Conservation (phyloP, 2,329 filamentous ascomycete genomes). For the Neocatenulostroma microsporum region DNA sequence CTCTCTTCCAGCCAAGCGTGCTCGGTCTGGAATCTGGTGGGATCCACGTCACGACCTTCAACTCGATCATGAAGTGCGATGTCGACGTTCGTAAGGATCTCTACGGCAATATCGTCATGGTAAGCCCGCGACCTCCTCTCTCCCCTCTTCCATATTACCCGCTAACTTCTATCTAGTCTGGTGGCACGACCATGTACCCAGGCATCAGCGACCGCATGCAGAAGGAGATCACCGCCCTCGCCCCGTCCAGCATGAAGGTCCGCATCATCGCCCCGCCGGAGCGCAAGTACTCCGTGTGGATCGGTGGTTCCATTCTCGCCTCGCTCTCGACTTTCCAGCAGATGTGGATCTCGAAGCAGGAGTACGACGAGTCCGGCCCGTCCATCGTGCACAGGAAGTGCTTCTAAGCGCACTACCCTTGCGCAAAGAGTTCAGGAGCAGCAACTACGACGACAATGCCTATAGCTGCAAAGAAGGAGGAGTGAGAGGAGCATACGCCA, state of each 20-base stretch:
- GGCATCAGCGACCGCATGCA: conserved; percentile 99
- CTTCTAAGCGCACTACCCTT: conserved; percentile 98
- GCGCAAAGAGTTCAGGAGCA: neutral
- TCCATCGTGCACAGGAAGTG: conserved; percentile 99
- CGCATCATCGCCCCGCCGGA: conserved; percentile 99
- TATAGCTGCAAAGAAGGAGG: no score
- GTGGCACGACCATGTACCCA: conserved; percentile 99
- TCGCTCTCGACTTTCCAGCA: conserved; percentile 99
- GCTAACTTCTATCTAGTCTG: conserved; percentile 57
- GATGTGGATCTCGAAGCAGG: conserved; percentile 99
- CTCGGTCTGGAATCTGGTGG: conserved; percentile 97
- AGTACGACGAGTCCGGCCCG: conserved; percentile 99
- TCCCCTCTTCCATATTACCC: no score
- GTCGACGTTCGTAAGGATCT: conserved; percentile 99
- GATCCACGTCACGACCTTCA: conserved; percentile 99
- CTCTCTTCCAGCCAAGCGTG: conserved; percentile 98
- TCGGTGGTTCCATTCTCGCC: conserved; percentile 99
- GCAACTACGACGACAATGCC: neutral
- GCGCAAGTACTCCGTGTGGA: conserved; percentile 99
- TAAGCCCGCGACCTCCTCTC: conserved; percentile 45
- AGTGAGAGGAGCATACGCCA: no score
- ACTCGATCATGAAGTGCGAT: conserved; percentile 99
- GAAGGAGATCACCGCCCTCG: conserved; percentile 99
- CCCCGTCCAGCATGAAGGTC: conserved; percentile 99
- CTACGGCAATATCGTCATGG: conserved; percentile 99